Percentiles rank a stretch among this genome's conserved stretches.
phyloP scores from a whole-genome alignment of 768 basidiomycete genomes.

The Podaxis sp. region DNA sequence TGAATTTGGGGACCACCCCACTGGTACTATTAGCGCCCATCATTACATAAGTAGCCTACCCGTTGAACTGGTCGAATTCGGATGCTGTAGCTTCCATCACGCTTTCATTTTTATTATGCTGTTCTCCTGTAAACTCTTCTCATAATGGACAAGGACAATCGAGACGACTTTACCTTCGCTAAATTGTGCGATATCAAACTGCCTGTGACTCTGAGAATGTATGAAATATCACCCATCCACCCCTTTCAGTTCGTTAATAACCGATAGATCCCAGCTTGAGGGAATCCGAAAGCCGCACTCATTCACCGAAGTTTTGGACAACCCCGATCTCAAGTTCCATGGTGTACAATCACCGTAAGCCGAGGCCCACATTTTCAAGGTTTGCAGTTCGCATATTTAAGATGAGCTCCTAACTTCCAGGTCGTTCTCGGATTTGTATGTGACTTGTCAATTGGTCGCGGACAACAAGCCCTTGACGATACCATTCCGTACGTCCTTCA shows the following conservation, averaged over 20 bases:
- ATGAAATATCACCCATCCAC: slow-evolving; percentile 17
- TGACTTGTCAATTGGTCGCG: slow-evolving; percentile 87
- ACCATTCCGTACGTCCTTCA: slow-evolving; percentile 89
- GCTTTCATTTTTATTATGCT: background rate
- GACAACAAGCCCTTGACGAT: slow-evolving; percentile 94
- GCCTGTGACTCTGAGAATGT: slow-evolving; percentile 88
- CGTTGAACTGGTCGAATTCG: background rate
- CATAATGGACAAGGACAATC: slow-evolving; percentile 53
- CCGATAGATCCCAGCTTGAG: slow-evolving; percentile 75
- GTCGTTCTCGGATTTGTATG: slow-evolving; percentile 87
- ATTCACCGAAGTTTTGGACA: slow-evolving; percentile 78
- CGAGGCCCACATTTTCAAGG: slow-evolving; percentile 39
- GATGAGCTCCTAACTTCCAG: slow-evolving; percentile 45
- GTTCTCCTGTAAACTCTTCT: background rate
- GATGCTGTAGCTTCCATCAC: background rate
- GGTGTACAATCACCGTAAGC: slow-evolving; percentile 79
- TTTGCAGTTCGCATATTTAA: slow-evolving; percentile 16
- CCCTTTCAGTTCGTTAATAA: background rate
- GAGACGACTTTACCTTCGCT: slow-evolving; percentile 92
- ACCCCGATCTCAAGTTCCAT: slow-evolving; percentile 79
- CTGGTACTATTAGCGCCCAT: background rate
- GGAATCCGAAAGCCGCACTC: slow-evolving; percentile 70
- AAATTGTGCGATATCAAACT: slow-evolving; percentile 86
- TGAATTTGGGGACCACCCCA: background rate
- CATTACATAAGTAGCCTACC: background rate